These are phyloP conservation scores for Ilyonectria robusta DNA, from an alignment of 2,329 filamentous ascomycete genomes.

Conservation along the genomic window DNA sequence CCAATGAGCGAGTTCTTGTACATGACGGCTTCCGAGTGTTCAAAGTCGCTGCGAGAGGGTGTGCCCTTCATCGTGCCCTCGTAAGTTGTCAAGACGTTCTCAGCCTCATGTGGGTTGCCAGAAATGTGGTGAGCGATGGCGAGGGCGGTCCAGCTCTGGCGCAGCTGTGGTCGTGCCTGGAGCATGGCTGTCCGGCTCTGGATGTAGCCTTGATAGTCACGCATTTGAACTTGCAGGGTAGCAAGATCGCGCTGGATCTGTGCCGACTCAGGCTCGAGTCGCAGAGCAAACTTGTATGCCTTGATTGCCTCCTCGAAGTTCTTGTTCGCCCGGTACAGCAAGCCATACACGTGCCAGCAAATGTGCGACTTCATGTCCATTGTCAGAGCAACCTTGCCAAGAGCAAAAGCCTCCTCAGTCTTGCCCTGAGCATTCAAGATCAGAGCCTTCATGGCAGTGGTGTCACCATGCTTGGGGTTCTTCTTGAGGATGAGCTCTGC, in stretches of 20 bases:
- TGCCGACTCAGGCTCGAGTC: slow-evolving; percentile 91
- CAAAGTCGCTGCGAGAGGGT: slow-evolving; percentile 83
- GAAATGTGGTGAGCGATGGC: slow-evolving; percentile 92
- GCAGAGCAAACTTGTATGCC: slow-evolving; percentile 96
- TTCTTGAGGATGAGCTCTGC: slow-evolving; percentile 98
- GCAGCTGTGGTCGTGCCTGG: slow-evolving; percentile 82
- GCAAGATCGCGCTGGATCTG: slow-evolving; percentile 97
- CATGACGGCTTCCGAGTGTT: slow-evolving; percentile 93
- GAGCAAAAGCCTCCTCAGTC: slow-evolving; percentile 91
- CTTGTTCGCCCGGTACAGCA: slow-evolving; percentile 93
- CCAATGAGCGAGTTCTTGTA: slow-evolving; percentile 98
- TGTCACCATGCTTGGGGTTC: slow-evolving; percentile 96
- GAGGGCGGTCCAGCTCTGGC: slow-evolving; percentile 98
- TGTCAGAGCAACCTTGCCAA: slow-evolving; percentile 92
- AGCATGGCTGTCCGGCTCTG: slow-evolving; percentile 92
- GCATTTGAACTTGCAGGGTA: slow-evolving; percentile 94
- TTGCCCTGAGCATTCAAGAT: slow-evolving; percentile 95
- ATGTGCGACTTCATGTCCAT: slow-evolving; percentile 99
- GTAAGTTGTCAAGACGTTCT: slow-evolving; percentile 91
- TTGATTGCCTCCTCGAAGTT: slow-evolving; percentile 99
- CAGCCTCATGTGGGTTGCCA: slow-evolving; percentile 88
- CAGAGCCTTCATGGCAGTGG: slow-evolving; percentile 98
- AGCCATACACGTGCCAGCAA: slow-evolving; percentile 98
- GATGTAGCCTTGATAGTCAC: slow-evolving; percentile 94
- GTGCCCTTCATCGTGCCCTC: slow-evolving; percentile 91